phyloP scores from a whole-genome alignment of 2,329 filamentous ascomycete species.

The Beauveria pseudobassiana region DNA sequence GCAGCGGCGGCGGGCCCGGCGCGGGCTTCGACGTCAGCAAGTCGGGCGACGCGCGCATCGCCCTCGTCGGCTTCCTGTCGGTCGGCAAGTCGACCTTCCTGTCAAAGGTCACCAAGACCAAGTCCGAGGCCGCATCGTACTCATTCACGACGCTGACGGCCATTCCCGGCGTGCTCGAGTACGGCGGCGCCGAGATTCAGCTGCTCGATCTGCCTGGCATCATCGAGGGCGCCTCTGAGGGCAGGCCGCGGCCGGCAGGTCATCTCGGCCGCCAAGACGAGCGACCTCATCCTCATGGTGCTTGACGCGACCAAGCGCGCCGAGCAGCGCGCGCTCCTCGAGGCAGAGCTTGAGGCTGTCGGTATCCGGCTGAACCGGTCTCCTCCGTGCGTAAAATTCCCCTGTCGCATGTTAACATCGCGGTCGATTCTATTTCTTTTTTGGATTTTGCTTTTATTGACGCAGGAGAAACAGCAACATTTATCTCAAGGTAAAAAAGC shows the following conservation, averaged over 20 bases:
- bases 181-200: conserved; percentile 96
- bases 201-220: conserved; percentile 96
- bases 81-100: conserved; percentile 98
- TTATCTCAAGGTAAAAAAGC: conserved; percentile 95
- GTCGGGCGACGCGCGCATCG: conserved; percentile 91
- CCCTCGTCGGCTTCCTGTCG: conserved; percentile 95
- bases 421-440: not conserved
- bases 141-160: conserved; percentile 96
- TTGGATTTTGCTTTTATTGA: not conserved
- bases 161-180: conserved; percentile 94
- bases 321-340: conserved; percentile 82
- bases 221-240: conserved; percentile 92
- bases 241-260: conserved; percentile 93
- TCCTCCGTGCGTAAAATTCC: conserved; percentile 60
- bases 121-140: conserved; percentile 91
- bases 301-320: conserved; percentile 94
- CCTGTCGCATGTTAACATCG: not conserved
- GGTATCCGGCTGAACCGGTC: conserved; percentile 89
- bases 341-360: conserved; percentile 89
- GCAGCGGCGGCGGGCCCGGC: conserved; percentile 69
- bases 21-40: conserved; percentile 92
- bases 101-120: conserved; percentile 98
- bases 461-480: conserved; percentile 61
- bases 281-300: conserved; percentile 94
- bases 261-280: conserved; percentile 96